phyloP scores from a whole-genome alignment of 2,329 filamentous ascomycete genomes.

The Cladorrhinum sp. region DNA sequence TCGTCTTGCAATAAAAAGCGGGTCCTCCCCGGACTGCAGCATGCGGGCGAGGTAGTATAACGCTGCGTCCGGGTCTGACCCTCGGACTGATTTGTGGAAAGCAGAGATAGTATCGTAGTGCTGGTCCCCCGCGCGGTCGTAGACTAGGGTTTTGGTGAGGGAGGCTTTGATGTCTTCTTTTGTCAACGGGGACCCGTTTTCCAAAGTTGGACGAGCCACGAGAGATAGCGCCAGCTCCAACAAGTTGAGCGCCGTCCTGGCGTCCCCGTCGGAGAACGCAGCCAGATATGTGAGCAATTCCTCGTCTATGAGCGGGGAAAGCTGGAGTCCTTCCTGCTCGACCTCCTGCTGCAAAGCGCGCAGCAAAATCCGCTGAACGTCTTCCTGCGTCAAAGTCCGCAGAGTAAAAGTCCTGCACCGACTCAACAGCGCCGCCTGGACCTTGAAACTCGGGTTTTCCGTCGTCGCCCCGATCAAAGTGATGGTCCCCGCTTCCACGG shows the following conservation, averaged over 20 bases:
- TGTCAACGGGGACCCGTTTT: slow-evolving; percentile 49
- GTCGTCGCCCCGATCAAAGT: slow-evolving; percentile 94
- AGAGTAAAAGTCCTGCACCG: slow-evolving; percentile 90
- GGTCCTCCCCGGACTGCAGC: slow-evolving; percentile 92
- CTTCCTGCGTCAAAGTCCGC: slow-evolving; percentile 66
- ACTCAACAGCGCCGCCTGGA: slow-evolving; percentile 82
- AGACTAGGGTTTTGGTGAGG: slow-evolving; percentile 88
- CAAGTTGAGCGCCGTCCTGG: slow-evolving; percentile 86
- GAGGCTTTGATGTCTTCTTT: slow-evolving; percentile 74
- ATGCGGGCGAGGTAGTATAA: slow-evolving; percentile 95
- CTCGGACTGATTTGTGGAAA: slow-evolving; percentile 93
- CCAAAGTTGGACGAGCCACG: slow-evolving; percentile 37
- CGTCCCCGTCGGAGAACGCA: slow-evolving; percentile 86
- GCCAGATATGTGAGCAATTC: slow-evolving; percentile 79
- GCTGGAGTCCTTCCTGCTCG: slow-evolving; percentile 32
- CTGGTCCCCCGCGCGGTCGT: slow-evolving; percentile 91
- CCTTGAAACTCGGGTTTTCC: slow-evolving; percentile 93
- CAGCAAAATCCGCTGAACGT: slow-evolving; percentile 70
- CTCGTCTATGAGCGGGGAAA: slow-evolving; percentile 63
- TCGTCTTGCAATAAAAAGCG: slow-evolving; percentile 84
- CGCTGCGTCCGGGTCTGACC: slow-evolving; percentile 79
- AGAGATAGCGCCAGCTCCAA: slow-evolving; percentile 85
- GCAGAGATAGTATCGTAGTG: slow-evolving; percentile 98
- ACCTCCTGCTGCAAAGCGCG: slow-evolving; percentile 68
- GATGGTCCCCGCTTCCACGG: slow-evolving; percentile 86